Base-by-base conservation (phyloP, 176 grass and related monocot genomes). In the Cymbopogon citratus region DNA sequence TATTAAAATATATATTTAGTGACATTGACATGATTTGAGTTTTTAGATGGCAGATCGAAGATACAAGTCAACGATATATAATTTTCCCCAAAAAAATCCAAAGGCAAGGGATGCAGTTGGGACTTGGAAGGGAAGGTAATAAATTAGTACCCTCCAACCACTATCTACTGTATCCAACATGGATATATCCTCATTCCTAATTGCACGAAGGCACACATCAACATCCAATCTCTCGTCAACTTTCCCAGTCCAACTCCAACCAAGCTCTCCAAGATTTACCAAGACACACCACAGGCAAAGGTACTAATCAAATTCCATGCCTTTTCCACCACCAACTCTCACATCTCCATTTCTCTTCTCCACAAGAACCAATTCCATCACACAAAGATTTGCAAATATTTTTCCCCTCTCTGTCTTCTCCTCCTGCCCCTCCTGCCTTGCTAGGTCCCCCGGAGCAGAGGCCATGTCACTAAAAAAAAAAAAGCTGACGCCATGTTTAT, bases 361-460 rank as follows among this genome's bases (percentile, higher is more conserved):
- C 69, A 60, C 33, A 49, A 36, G 43, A 89, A 78, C 36, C 83
- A 60, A 31, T 90, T 69, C 83, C 79, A n/a, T n/a, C n/a, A n/a
- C n/a, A n/a, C n/a, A n/a, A n/a, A n/a, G n/a, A n/a, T n/a, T n/a
- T n/a, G n/a, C n/a, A n/a, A n/a, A n/a, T n/a, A n/a, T n/a, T n/a
- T n/a, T n/a, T n/a, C n/a, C n/a, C n/a, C n/a, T n/a, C n/a, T n/a
- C n/a, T n/a, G n/a, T n/a, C n/a, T n/a, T n/a, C n/a, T n/a, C n/a
- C n/a, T n/a, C n/a, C n/a, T n/a, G n/a, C n/a, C n/a, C n/a, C n/a
- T n/a, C n/a, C n/a, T n/a, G n/a, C n/a, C n/a, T n/a, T n/a, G n/a
- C n/a, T n/a, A n/a, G n/a, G n/a, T n/a, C n/a, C n/a, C n/a, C n/a
- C n/a, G n/a, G n/a, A n/a, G n/a, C n/a, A n/a, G n/a, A n/a, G n/a